These are phyloP conservation scores for Coemansia sp. DNA, from an alignment of 192 early-diverging fungal species.

Conservation along the genomic window DNA sequence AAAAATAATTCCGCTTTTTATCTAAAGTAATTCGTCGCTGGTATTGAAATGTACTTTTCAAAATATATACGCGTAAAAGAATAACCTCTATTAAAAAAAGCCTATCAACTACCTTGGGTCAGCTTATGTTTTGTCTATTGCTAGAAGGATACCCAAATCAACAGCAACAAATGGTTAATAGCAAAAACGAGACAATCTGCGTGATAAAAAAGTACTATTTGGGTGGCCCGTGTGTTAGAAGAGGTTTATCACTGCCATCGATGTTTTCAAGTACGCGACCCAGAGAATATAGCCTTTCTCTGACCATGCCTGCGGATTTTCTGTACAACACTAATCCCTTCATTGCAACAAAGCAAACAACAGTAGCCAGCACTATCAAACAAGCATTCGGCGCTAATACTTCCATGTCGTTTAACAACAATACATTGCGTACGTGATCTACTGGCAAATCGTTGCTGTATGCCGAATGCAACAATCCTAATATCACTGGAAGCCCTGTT, in stretches of 20 bases:
- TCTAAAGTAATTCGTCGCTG: too few species aligned
- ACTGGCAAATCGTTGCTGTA: not conserved
- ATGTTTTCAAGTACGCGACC: slow-evolving; percentile 6
- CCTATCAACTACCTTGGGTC: not conserved
- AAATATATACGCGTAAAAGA: not conserved
- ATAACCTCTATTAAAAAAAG: not conserved
- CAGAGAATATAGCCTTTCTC: slow-evolving; percentile 1
- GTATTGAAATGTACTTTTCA: too few species aligned
- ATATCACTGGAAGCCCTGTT: not conserved
- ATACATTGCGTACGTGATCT: not conserved
- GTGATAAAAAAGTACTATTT: not conserved
- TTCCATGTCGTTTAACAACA: not conserved
- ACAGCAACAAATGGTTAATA: not conserved
- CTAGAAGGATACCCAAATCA: not conserved
- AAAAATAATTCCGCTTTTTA: too few species aligned
- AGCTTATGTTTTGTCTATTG: not conserved
- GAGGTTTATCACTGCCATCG: slow-evolving; percentile 2
- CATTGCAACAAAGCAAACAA: not conserved
- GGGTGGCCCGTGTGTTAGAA: not conserved
- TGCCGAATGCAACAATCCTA: not conserved
- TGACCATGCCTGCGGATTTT: not conserved
- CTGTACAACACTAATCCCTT: not conserved
- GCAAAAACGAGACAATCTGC: not conserved
- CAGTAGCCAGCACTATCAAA: not conserved
- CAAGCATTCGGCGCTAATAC: not conserved